These are phyloP conservation scores for Globisporangium paroecandrum DNA, from an alignment of 352 stramenopile genomes.

Conservation along the genomic window DNA sequence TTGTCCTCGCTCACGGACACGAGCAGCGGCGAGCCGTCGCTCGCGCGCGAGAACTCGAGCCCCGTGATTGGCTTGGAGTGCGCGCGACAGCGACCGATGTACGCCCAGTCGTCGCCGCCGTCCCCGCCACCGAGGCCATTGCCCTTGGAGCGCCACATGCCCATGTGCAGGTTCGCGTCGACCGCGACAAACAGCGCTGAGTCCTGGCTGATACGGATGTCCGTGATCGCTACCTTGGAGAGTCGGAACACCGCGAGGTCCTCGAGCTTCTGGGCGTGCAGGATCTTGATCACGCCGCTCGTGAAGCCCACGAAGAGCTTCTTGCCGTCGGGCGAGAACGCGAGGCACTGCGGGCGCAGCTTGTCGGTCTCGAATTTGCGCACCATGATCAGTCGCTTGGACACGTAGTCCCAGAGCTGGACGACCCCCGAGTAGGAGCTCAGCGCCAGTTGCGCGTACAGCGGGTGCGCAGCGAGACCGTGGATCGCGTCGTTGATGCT, in stretches of 20 bases:
- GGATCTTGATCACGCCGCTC: conserved; percentile 81
- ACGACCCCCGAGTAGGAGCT: conserved; percentile 81
- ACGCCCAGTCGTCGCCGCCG: conserved; percentile 64
- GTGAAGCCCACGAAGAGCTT: conserved; percentile 88
- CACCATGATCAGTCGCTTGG: conserved; percentile 83
- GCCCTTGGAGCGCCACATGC: conserved; percentile 69
- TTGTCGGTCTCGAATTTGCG: conserved; percentile 64
- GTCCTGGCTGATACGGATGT: conserved; percentile 74
- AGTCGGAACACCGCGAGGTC: conserved; percentile 70
- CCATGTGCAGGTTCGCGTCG: conserved; percentile 70
- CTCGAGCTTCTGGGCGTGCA: conserved; percentile 72
- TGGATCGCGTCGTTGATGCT: conserved; percentile 88
- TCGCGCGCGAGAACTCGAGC: conserved; percentile 79
- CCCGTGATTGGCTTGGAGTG: conserved; percentile 86
- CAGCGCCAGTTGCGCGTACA: conserved; percentile 68
- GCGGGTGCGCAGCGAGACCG: conserved; percentile 74
- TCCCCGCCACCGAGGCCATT: conserved; percentile 9
- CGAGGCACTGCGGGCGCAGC: conserved; percentile 72
- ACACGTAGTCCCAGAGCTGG: conserved; percentile 89
- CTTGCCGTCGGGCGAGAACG: conserved; percentile 72
- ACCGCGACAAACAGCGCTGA: conserved; percentile 72
- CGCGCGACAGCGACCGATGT: conserved; percentile 72
- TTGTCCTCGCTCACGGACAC: conserved; percentile 87
- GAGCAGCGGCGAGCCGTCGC: conserved; percentile 71
- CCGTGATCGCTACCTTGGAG: conserved; percentile 68